Conservation (phyloP, 1,284 basidiomycete genomes). For the Flammula alnicola region DNA sequence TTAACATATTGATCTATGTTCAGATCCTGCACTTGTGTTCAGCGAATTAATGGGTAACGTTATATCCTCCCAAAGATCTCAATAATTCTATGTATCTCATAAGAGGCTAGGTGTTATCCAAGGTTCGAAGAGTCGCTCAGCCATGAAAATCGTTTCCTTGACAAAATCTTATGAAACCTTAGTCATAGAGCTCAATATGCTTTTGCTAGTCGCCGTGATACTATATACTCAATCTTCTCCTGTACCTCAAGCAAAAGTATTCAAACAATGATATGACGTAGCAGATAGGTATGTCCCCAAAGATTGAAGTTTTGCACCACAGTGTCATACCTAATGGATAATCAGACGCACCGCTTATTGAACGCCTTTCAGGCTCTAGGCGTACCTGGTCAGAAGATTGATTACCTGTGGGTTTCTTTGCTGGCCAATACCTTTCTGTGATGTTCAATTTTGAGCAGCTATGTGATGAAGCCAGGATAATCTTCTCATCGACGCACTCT, state of each 20-base stretch:
- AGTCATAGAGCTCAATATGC: constrained; percentile 59
- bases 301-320: neutral
- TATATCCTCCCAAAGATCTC: neutral
- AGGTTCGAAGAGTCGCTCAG: constrained; percentile 60
- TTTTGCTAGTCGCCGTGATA: constrained; percentile 55
- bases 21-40: constrained; percentile 69
- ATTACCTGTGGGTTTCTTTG: constrained; percentile 55
- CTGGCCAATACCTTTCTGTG: neutral
- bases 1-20: neutral
- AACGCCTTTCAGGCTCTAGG: constrained; percentile 37
- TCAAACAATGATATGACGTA: constrained; percentile 51
- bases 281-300: constrained; percentile 64
- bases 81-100: neutral
- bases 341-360: constrained; percentile 57
- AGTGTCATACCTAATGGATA: neutral
- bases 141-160: constrained; percentile 44
- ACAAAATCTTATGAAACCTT: constrained; percentile 51
- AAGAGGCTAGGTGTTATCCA: constrained; percentile 61
- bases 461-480: constrained; percentile 82
- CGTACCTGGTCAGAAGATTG: constrained; percentile 50
- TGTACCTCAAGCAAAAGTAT: constrained; percentile 55
- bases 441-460: constrained; percentile 44
- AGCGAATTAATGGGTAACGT: constrained; percentile 68
- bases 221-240: constrained; percentile 62
- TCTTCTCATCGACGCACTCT: constrained; percentile 64